Percentiles rank a stretch among this genome's conserved stretches.
Evolutionary conservation across 148 eudicot genomes (phyloP).

Genomic region (Amaranthus cruentus): DNA sequence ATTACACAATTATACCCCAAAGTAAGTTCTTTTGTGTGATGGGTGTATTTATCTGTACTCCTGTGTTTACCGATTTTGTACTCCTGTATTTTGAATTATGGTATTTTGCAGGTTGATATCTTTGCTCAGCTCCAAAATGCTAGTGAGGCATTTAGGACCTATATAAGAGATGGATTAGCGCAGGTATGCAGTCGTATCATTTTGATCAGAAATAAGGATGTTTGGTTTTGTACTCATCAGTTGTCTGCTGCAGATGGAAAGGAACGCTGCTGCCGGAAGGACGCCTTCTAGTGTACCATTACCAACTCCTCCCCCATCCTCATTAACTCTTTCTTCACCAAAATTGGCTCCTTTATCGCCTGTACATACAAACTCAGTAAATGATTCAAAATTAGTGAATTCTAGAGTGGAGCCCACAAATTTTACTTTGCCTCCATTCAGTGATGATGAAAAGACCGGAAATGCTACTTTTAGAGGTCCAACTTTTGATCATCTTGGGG

Average conservation of each 20-base stretch:
- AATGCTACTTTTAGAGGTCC: slow-evolving; percentile 37
- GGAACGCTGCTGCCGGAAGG: slow-evolving; percentile 96
- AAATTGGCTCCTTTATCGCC: slow-evolving; percentile 72
- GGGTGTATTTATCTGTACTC: not conserved
- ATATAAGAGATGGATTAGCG: slow-evolving; percentile 92
- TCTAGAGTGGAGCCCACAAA: slow-evolving; percentile 58
- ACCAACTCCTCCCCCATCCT: slow-evolving; percentile 88
- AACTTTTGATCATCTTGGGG: slow-evolving; percentile 34
- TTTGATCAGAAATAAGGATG: not conserved
- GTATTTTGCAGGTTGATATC: slow-evolving; percentile 69
- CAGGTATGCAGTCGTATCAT: slow-evolving; percentile 45
- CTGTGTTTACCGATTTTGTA: not conserved
- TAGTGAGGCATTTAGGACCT: slow-evolving; percentile 96
- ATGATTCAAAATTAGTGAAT: slow-evolving; percentile 49
- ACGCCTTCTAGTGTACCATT: slow-evolving; percentile 88
- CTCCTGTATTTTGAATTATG: too few species aligned
- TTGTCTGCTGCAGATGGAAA: slow-evolving; percentile 70
- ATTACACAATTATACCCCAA: slow-evolving; percentile 91
- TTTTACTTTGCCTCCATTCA: slow-evolving; percentile 70
- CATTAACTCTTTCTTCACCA: slow-evolving; percentile 71
- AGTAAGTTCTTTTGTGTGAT: slow-evolving; percentile 33
- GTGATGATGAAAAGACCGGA: slow-evolving; percentile 48
- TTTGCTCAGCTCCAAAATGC: slow-evolving; percentile 97
- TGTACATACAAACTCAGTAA: slow-evolving; percentile 57
- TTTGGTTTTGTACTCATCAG: not conserved